These are phyloP conservation scores for Botrytis medusae DNA, from an alignment of 2,329 filamentous ascomycete species.

Conservation along the genomic window DNA sequence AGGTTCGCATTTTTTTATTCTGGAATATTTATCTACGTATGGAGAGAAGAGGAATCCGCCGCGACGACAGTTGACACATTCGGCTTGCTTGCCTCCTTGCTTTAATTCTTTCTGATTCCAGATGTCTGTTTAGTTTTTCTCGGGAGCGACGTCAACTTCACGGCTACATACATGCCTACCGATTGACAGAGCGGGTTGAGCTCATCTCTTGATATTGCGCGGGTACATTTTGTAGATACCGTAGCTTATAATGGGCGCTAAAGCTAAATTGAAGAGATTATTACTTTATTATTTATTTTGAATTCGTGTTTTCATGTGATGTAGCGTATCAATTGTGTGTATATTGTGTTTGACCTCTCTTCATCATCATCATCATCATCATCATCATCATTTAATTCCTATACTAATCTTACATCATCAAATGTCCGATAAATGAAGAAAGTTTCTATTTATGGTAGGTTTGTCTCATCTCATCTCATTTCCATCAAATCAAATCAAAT, in stretches of 20 bases:
- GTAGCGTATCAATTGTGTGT: neutral
- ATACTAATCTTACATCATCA: neutral
- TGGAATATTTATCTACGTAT: neutral
- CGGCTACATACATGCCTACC: neutral
- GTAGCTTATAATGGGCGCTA: neutral
- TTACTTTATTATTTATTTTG: neutral
- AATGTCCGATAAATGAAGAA: neutral
- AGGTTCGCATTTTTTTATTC: neutral
- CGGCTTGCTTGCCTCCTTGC: neutral
- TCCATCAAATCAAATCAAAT: neutral
- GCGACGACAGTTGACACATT: neutral
- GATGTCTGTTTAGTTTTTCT: neutral
- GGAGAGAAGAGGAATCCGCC: neutral
- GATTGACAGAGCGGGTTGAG: neutral
- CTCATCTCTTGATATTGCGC: neutral
- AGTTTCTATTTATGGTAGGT: neutral
- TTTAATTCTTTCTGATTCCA: neutral
- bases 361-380: neutral
- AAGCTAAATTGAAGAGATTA: neutral
- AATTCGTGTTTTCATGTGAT: neutral
- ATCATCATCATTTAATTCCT: neutral
- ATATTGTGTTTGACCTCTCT: neutral
- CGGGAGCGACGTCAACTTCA: neutral
- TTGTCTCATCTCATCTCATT: neutral
- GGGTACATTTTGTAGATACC: neutral